Evolutionary conservation across 2,329 filamentous ascomycete genomes (phyloP), one percentile per base, ranked within the genome.

Genomic region (Bimuria novae-zelandiae): DNA sequence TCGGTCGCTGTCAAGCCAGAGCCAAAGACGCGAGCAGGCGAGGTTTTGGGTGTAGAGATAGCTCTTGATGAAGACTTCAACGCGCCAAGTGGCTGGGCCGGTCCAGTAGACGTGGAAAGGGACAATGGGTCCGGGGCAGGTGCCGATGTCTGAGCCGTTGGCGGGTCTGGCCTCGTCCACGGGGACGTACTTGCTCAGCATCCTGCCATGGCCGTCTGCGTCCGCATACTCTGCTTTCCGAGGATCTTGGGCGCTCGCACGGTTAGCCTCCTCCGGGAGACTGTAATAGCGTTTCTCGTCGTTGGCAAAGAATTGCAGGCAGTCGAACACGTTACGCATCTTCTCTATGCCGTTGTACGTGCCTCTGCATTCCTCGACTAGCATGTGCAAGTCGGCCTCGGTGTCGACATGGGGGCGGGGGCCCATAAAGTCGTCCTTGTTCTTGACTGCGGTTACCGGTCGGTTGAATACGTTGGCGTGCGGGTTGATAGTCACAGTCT

Each of bases 101-200:
- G 80, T 81, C 81, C 81, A 83, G 75, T 83, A 83, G 23, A 79
- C 77, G 59, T 84, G 81, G 46, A 80, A 83, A 3, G 80, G 80
- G 25, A 82, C 75, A 56, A 83, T 80, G n/a, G 81, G 80, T 1
- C 81, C 81, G 36, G 80, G 74, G 56, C 81, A 84, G 22, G 76
- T 74, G n/a, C 80, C 81, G 32, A 78, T 73, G 8, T 65, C 73
- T 2, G 70, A 60, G 44, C 75, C 76, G 16, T 78, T 72, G 3
- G 72, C 65, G 2, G 70, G 53, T 7, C 67, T 57, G 2, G 73
- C 73, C 2, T 76, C 67, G 2, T 71, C 55, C 4, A 69, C 49
- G 5, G 76, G 69, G n/a, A 68, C 57, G 40, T 77, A 77, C n/a
- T 57, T 69, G 17, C 52, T 56, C 17, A 73, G 55, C 8, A 71